Evolutionary conservation across 179 eudicot genomes (phyloP).

Genomic region (Gypsophila paniculata): DNA sequence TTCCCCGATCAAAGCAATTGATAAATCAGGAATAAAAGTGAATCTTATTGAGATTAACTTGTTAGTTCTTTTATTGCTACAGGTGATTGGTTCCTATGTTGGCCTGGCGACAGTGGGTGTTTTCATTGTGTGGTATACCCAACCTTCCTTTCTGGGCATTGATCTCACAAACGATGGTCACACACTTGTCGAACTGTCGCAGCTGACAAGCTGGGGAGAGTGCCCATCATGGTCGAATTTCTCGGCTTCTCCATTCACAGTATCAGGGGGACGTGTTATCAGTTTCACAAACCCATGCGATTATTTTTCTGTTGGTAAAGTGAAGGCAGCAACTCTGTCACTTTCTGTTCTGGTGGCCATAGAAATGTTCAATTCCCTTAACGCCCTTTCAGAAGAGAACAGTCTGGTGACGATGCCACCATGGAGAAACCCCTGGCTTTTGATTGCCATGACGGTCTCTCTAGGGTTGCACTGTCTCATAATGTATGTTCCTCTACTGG

Average conservation of each 20-base stretch:
- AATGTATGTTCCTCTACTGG: conserved; percentile 74
- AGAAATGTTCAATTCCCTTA: conserved; percentile 85
- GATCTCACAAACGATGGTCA: conserved; percentile 67
- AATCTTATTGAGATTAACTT: not conserved
- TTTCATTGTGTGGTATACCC: conserved; percentile 81
- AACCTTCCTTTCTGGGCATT: conserved; percentile 65
- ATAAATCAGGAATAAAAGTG: too few relatives aligned
- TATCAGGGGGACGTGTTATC: conserved; percentile 43
- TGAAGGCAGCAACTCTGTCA: conserved; percentile 85
- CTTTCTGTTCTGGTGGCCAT: conserved; percentile 85
- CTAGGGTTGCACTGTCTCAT: conserved; percentile 69
- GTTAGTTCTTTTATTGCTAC: conserved; percentile 17
- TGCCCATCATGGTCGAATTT: conserved; percentile 79
- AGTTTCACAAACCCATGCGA: conserved; percentile 68
- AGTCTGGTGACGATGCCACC: conserved; percentile 85
- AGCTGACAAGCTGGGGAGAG: conserved; percentile 81
- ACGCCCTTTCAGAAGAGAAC: conserved; percentile 78
- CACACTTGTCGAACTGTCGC: conserved; percentile 52
- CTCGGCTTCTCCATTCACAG: conserved; percentile 64
- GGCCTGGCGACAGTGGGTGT: conserved; percentile 89
- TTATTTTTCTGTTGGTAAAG: conserved; percentile 67
- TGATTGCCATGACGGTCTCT: conserved; percentile 67
- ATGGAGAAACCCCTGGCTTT: conserved; percentile 83
- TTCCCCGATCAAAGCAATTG: not conserved
- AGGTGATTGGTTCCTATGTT: conserved; percentile 85